Base-by-base conservation (phyloP, 495 filamentous ascomycete genomes). In the Lophiotrema nucula region DNA sequence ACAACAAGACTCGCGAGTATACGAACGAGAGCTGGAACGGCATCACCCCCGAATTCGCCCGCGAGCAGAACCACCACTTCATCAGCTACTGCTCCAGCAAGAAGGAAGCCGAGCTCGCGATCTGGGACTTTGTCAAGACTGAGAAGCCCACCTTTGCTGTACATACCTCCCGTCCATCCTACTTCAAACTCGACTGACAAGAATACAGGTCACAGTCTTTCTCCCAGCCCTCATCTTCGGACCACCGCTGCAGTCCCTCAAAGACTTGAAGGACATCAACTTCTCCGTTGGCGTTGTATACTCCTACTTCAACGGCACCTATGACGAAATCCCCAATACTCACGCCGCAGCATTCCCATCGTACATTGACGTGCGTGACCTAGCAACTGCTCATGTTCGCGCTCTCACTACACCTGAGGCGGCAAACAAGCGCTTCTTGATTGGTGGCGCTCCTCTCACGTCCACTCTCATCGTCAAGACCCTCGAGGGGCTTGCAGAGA, bases 61-160 rank as follows among this genome's bases (percentile, higher is more conserved):
- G 66, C 24, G 46, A 61, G 25, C 33, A 35, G 21, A 60, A 71
- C 39, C 56, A 69, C 54, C 19, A 47, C 21, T 72, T 66, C 48
- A 50, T 66, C 53, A 61, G 37, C 19, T 73, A 71, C 56, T 66
- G 64, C 60, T 61, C 57, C 43, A 67, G 62, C 62, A 73, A 72
- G 57, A 73, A 70, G 51, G 65, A 70, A 44, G 70, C 58, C 51
- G 70, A 70, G 52, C 60, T 63, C 1, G 69, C 65, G 24, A 46
- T 71, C 22, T 71, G 70, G 69, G 62, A 69, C 39, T 72, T 67
- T 46, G 65, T 73, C 41, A 55, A 67, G 46, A 56, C 39, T 4
- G 61, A 58, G 31, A 58, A 66, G 39, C 69, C 68, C 1, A 4
- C 21, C 3, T 73, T 66, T 27, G 39, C 2, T 19, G 57, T 60